Evolutionary conservation across 768 basidiomycete genomes (phyloP).

Genomic region (Sporobolomyces pararoseus): DNA sequence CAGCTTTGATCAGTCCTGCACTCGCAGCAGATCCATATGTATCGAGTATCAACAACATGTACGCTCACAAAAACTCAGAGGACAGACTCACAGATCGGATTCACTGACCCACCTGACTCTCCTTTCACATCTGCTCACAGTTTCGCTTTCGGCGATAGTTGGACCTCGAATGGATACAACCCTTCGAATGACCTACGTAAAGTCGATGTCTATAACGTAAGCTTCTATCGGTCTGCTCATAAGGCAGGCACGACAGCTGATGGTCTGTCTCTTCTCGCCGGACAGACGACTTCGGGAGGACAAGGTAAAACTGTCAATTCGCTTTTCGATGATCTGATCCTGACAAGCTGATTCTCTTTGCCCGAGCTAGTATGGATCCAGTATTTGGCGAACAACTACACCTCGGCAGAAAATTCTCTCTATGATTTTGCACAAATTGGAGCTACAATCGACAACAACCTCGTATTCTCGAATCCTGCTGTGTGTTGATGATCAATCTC

Average conservation of each 20-base stretch:
- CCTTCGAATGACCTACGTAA: not conserved
- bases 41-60: not conserved
- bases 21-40: not conserved
- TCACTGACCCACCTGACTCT: no score
- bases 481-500: no score
- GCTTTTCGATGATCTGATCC: not conserved
- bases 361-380: not conserved
- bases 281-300: not conserved
- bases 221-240: not conserved
- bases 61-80: not conserved
- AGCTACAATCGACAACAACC: not conserved
- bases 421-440: not conserved
- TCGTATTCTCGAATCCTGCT: slow-evolving; percentile 5
- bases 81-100: no score
- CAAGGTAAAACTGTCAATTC: not conserved
- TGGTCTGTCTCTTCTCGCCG: no score
- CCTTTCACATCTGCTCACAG: not conserved
- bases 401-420: not conserved
- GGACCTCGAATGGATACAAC: not conserved
- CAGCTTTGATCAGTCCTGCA: no score
- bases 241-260: no score
- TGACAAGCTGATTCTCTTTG: not conserved
- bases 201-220: not conserved
- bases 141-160: not conserved
- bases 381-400: not conserved